These are phyloP conservation scores for Fragaria ananassa DNA, from an alignment of 306 rosid genomes.

Conservation along the genomic window DNA sequence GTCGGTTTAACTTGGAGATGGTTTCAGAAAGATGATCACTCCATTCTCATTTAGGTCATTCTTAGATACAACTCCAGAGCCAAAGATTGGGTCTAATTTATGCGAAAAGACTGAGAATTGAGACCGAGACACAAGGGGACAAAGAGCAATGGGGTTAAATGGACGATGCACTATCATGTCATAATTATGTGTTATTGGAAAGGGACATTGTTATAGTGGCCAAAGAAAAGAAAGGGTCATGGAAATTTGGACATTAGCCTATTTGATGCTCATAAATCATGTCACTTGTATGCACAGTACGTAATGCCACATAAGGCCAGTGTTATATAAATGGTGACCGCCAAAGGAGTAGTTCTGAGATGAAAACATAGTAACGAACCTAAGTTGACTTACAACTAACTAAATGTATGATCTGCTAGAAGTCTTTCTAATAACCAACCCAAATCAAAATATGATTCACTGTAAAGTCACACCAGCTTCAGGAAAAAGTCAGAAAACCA, in stretches of 20 bases:
- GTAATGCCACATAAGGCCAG: not conserved
- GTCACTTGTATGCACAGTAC: not conserved
- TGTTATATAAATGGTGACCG: not conserved
- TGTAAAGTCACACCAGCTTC: not conserved
- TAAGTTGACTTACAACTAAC: not conserved
- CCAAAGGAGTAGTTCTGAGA: conserved; percentile 6
- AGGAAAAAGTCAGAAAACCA: not conserved
- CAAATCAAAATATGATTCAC: not conserved
- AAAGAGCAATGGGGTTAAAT: not conserved
- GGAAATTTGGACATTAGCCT: not conserved
- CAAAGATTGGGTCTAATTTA: too few species aligned
- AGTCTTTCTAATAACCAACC: not conserved
- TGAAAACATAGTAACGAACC: not conserved
- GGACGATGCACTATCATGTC: not conserved
- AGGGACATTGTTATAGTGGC: not conserved
- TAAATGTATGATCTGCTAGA: not conserved
- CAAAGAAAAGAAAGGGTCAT: not conserved
- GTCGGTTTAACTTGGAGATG: not conserved
- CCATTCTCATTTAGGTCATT: not conserved
- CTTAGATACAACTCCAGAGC: too few species aligned
- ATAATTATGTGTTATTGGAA: not conserved
- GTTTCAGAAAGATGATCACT: not conserved
- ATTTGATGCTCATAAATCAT: not conserved
- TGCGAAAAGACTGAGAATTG: not conserved
- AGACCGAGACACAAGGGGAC: not conserved